Conservation (phyloP, 1,284 basidiomycete genomes). For the Moesziomyces sp. region DNA sequence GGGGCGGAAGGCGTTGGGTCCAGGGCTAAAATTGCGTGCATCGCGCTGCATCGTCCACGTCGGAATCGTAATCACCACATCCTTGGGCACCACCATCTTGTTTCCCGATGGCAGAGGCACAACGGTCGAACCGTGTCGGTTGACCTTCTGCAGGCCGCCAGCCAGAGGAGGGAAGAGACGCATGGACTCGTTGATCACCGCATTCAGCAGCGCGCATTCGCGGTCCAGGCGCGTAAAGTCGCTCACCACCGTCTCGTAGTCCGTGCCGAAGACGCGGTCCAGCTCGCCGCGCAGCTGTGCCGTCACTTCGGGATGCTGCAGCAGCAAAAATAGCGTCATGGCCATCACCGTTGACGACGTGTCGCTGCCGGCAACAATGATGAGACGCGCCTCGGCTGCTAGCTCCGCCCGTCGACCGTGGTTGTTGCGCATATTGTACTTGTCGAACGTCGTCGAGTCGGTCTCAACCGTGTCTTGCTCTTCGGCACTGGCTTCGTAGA, state of each 20-base stretch:
- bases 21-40: slow-evolving; percentile 20
- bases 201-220: slow-evolving; percentile 19
- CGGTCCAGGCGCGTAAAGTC: slow-evolving; percentile 10
- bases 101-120: neutral
- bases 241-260: neutral
- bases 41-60: slow-evolving; percentile 26
- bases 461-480: neutral
- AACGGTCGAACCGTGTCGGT: neutral
- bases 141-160: slow-evolving; percentile 18
- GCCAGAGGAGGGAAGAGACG: slow-evolving; percentile 23
- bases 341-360: slow-evolving; percentile 19
- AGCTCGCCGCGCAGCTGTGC: slow-evolving; percentile 9
- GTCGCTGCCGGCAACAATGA: slow-evolving; percentile 33
- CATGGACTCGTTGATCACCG: slow-evolving; percentile 31
- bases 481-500: slow-evolving; percentile 4
- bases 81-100: slow-evolving; percentile 3
- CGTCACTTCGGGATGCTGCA: slow-evolving; percentile 4
- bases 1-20: slow-evolving; percentile 12
- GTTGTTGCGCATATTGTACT: too few species aligned
- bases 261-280: slow-evolving; percentile 7
- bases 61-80: slow-evolving; percentile 11
- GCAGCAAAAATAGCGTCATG: slow-evolving; percentile 17
- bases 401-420: too few species aligned
- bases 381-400: slow-evolving; percentile 6
- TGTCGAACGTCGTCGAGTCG: too few species aligned